Evolutionary conservation across 768 basidiomycete species (phyloP).

Genomic region (Cystofilobasidium ferigula): DNA sequence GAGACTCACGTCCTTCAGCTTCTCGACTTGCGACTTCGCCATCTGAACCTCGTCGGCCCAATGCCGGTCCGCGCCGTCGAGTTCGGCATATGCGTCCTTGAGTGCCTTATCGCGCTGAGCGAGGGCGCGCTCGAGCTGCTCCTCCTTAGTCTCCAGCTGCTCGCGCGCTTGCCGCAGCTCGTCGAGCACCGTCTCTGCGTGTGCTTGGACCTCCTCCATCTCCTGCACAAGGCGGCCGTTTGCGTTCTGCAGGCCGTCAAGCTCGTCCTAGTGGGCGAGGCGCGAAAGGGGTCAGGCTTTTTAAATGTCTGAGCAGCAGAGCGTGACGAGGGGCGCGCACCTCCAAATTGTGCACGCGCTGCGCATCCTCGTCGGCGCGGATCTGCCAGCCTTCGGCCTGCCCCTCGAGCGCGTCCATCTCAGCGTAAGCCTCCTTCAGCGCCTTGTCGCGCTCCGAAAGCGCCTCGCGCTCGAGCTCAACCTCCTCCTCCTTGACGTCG

Average conservation of each 20-base stretch:
- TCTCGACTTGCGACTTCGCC: constrained; percentile 63
- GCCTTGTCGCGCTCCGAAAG: not conserved
- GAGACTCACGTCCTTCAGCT: constrained; percentile 43
- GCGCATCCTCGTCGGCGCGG: no score
- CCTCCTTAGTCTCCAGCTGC: constrained; percentile 55
- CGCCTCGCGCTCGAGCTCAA: no score
- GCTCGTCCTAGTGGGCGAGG: constrained; percentile 22
- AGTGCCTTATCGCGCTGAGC: constrained; percentile 34
- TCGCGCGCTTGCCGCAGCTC: constrained; percentile 32
- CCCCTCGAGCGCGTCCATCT: constrained; percentile 53
- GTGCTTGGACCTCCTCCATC: constrained; percentile 44
- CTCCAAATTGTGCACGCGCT: constrained; percentile 48
- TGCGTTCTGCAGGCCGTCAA: constrained; percentile 16
- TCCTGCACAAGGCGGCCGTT: not conserved
- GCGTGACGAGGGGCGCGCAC: not conserved
- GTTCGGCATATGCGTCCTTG: constrained; percentile 24
- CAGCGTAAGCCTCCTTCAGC: constrained; percentile 41
- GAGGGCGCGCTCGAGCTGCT: constrained; percentile 55
- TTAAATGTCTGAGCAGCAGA: no score
- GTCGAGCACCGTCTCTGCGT: constrained; percentile 65
- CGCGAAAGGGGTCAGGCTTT: no score
- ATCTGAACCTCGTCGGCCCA: constrained; percentile 84
- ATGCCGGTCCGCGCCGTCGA: constrained; percentile 38
- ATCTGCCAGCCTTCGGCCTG: constrained; percentile 66
- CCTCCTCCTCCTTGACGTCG: constrained; percentile 51